phyloP scores from a whole-genome alignment of 306 rosid genomes.

The Potentilla sterilis region DNA sequence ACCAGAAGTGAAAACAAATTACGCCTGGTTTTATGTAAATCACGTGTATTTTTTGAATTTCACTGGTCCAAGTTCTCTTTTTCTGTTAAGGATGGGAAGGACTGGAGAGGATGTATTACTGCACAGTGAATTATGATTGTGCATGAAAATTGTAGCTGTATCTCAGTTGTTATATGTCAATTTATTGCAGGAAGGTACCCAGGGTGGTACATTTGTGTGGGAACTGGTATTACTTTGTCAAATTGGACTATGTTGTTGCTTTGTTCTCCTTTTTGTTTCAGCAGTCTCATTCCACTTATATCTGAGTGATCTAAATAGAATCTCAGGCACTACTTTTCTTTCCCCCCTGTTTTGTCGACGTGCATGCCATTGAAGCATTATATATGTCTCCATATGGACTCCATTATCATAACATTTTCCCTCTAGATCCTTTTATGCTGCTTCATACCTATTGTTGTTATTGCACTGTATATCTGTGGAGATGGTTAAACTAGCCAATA shows the following conservation, averaged over 20 bases:
- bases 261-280: slow-evolving; percentile 56
- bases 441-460: slow-evolving; percentile 42
- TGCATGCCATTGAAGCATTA: slow-evolving; percentile 40
- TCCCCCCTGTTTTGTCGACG: slow-evolving; percentile 38
- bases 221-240: slow-evolving; percentile 59
- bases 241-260: slow-evolving; percentile 49
- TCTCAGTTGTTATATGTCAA: slow-evolving; percentile 48
- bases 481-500: slow-evolving; percentile 49
- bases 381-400: slow-evolving; percentile 32
- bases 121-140: slow-evolving; percentile 10
- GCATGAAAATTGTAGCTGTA: slow-evolving; percentile 15
- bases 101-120: neutral
- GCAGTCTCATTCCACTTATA: slow-evolving; percentile 45
- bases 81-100: slow-evolving; percentile 1
- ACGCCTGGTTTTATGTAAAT: neutral
- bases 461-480: slow-evolving; percentile 40
- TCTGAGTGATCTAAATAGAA: slow-evolving; percentile 40
- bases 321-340: slow-evolving; percentile 29
- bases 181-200: slow-evolving; percentile 71
- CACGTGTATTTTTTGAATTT: slow-evolving; percentile 6
- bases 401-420: slow-evolving; percentile 30
- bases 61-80: neutral
- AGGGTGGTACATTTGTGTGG: slow-evolving; percentile 56
- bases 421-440: slow-evolving; percentile 29
- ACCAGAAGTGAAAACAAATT: neutral